Evolutionary conservation across 2,329 filamentous ascomycete genomes (phyloP).

Genomic region (Bipolaris bicolor): DNA sequence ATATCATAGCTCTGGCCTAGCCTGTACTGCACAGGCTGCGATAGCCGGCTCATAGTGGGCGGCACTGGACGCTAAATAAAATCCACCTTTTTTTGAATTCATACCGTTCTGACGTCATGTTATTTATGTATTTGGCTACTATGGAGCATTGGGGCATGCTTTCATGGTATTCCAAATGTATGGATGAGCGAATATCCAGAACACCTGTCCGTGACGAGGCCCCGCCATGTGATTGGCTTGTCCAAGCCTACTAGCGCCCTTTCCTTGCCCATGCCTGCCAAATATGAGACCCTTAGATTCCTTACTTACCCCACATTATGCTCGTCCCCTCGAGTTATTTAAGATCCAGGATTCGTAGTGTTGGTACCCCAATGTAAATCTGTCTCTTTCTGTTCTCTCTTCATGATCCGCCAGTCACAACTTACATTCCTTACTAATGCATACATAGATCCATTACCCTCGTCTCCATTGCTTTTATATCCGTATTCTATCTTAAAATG

Average conservation of each 20-base stretch:
- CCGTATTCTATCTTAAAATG: conserved; percentile 18
- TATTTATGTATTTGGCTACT: not conserved
- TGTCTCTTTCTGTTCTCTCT: not conserved
- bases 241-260: conserved; percentile 7
- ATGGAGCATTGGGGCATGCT: not conserved
- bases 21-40: conserved; percentile 4
- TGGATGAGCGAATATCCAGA: not conserved
- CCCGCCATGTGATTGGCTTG: conserved; percentile 13
- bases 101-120: not conserved
- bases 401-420: too few species aligned
- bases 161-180: not conserved
- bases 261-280: not conserved
- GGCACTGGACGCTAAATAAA: conserved; percentile 13
- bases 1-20: conserved; percentile 5
- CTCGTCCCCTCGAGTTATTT: conserved; percentile 1
- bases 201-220: conserved; percentile 3
- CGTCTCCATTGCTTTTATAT: conserved; percentile 12
- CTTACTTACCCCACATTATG: conserved; percentile 6
- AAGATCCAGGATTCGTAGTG: conserved; percentile 8
- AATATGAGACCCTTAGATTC: conserved; percentile 9
- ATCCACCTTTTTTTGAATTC: conserved; percentile 13
- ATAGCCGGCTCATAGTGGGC: conserved; percentile 4
- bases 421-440: not conserved
- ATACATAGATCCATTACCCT: conserved; percentile 23
- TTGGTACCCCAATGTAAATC: conserved; percentile 15